These are phyloP conservation scores for Hyparrhenia diplandra DNA, from an alignment of 176 grass and related monocot species.

Conservation along the genomic window DNA sequence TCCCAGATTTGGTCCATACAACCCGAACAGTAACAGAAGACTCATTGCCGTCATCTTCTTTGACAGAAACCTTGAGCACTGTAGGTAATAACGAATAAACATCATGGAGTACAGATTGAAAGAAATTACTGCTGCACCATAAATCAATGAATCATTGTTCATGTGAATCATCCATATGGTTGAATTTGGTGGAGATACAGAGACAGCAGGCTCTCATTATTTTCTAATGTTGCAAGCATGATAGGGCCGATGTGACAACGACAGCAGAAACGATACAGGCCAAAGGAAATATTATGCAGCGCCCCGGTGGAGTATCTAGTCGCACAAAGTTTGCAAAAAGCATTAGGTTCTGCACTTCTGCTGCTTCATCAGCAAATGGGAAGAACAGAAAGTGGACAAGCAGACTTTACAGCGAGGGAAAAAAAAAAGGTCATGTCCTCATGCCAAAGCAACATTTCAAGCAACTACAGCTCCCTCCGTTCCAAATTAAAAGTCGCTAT, in stretches of 20 bases:
- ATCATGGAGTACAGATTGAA: background rate
- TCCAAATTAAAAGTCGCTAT: too few relatives aligned
- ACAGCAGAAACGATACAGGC: background rate
- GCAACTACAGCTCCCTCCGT: too few relatives aligned
- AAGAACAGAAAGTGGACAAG: background rate
- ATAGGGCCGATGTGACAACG: background rate
- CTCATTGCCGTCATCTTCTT: conserved; percentile 35
- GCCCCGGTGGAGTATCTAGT: background rate
- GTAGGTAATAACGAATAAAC: conserved; percentile 12
- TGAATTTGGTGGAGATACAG: conserved; percentile 2
- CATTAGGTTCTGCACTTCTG: background rate
- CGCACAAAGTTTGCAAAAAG: background rate
- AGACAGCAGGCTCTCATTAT: background rate
- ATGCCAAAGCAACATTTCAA: background rate
- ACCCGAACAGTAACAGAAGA: conserved; percentile 68
- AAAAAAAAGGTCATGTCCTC: background rate
- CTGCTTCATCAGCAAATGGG: background rate
- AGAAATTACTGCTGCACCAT: background rate
- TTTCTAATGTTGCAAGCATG: background rate
- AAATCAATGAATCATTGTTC: background rate
- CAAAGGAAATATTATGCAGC: background rate
- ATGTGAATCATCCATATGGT: background rate
- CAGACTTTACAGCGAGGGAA: background rate
- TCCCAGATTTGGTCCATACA: conserved; percentile 95
- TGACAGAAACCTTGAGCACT: conserved; percentile 87